Evolutionary conservation across 345 rosid species (phyloP).

Genomic region (Dovyalis caffra): DNA sequence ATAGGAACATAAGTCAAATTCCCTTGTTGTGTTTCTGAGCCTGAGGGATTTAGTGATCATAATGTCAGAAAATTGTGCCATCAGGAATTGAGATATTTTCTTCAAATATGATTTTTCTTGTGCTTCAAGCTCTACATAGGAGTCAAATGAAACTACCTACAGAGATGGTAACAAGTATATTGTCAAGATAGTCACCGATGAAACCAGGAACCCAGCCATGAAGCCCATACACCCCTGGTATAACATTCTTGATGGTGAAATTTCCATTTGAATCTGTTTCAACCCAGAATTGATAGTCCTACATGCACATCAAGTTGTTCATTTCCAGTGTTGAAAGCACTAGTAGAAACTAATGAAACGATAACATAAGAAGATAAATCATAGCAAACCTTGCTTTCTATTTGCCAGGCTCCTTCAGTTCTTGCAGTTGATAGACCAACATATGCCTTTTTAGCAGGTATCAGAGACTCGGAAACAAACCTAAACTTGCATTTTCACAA

Average conservation of each 20-base stretch:
- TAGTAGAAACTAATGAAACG: background rate
- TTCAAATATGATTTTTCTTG: background rate
- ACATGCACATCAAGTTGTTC: background rate
- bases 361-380: background rate
- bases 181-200: conserved; percentile 36
- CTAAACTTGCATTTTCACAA: conserved; percentile 11
- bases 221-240: conserved; percentile 36
- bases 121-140: background rate
- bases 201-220: conserved; percentile 46
- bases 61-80: no score
- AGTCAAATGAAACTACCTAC: conserved; percentile 24
- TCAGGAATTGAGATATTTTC: background rate
- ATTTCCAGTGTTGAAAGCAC: background rate
- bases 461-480: conserved; percentile 28
- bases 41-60: conserved; percentile 10
- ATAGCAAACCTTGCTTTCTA: conserved; percentile 34
- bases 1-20: conserved; percentile 24
- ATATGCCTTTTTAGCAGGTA: conserved; percentile 37
- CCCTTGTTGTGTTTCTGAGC: conserved; percentile 26
- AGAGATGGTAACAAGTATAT: conserved; percentile 16
- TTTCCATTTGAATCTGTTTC: conserved; percentile 39
- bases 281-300: conserved; percentile 44
- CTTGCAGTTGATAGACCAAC: conserved; percentile 34
- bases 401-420: conserved; percentile 39
- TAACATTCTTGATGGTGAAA: conserved; percentile 31